Conservation (phyloP, 495 filamentous ascomycete genomes). For the Glonium stellatum region DNA sequence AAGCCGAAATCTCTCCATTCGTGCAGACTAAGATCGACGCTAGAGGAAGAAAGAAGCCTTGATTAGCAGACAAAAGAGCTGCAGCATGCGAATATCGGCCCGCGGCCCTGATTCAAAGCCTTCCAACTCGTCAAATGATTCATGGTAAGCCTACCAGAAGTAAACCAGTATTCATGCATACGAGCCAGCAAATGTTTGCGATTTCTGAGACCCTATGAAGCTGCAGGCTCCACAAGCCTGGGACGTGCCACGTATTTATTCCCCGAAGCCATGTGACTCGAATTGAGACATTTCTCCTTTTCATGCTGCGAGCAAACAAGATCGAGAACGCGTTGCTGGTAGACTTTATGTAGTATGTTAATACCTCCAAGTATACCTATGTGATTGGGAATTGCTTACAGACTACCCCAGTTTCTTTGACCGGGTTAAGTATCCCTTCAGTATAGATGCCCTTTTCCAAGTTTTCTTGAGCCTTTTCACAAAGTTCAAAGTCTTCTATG, state of each 20-base stretch:
- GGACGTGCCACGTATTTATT: conserved; percentile 5
- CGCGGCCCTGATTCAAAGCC: neutral
- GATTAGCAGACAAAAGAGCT: neutral
- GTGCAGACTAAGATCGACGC: conserved; percentile 7
- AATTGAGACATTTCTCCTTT: neutral
- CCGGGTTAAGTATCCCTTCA: conserved; percentile 53
- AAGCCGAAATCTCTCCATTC: neutral
- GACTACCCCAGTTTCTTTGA: conserved; percentile 52
- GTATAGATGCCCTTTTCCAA: conserved; percentile 50
- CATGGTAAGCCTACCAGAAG: too few species aligned
- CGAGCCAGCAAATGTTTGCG: too few species aligned
- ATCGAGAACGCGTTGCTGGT: conserved; percentile 50
- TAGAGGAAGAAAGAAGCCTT: conserved; percentile 1
- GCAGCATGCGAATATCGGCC: neutral
- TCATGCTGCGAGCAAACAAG: conserved; percentile 47
- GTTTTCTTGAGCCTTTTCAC: conserved; percentile 53
- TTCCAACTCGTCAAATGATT: too few species aligned
- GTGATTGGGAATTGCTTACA: conserved; percentile 35
- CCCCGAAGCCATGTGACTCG: neutral
- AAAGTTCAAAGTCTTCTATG: conserved; percentile 54
- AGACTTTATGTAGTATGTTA: conserved; percentile 35
- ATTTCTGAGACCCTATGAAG: conserved; percentile 6
- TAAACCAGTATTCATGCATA: too few species aligned
- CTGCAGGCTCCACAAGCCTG: conserved; percentile 17
- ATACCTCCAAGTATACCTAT: neutral